A percentile compares a stretch with the other conserved stretches of the same genome.
phyloP scores from a whole-genome alignment of 2,329 filamentous ascomycete genomes.

The Fusarium longipes region DNA sequence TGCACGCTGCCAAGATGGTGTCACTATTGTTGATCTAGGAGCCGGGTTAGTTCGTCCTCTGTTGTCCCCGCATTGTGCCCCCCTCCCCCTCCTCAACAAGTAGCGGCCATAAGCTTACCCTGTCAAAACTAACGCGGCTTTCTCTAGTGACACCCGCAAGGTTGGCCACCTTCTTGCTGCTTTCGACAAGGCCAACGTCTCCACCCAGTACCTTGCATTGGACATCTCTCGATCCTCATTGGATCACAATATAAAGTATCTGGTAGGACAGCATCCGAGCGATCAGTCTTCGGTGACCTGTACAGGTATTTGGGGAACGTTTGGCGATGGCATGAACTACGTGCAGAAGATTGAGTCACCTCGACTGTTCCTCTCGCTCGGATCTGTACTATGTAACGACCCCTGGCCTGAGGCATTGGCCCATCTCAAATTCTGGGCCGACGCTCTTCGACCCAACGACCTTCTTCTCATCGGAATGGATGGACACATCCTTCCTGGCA shows the following conservation, averaged over 20 bases:
- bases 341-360: slow-evolving; percentile 48
- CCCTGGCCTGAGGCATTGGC: slow-evolving; percentile 51
- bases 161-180: slow-evolving; percentile 53
- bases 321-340: slow-evolving; percentile 51
- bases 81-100: slow-evolving; percentile 18
- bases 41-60: slow-evolving; percentile 52
- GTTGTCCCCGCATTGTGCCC: slow-evolving; percentile 30
- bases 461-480: slow-evolving; percentile 57
- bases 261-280: slow-evolving; percentile 47
- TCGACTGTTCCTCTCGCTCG: slow-evolving; percentile 55
- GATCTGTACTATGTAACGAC: slow-evolving; percentile 58
- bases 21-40: slow-evolving; percentile 55
- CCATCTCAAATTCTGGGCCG: slow-evolving; percentile 53
- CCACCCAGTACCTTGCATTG: slow-evolving; percentile 53
- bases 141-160: slow-evolving; percentile 54
- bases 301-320: slow-evolving; percentile 56
- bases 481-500: slow-evolving; percentile 50
- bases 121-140: slow-evolving; percentile 25
- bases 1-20: slow-evolving; percentile 44
- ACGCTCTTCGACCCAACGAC: slow-evolving; percentile 51
- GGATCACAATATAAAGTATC: slow-evolving; percentile 49
- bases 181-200: slow-evolving; percentile 48
- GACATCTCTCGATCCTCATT: slow-evolving; percentile 55
- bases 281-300: slow-evolving; percentile 48
- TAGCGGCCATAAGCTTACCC: slow-evolving; percentile 34